Percentiles rank a stretch among this genome's conserved stretches.
Conservation (phyloP, 2,329 filamentous ascomycete species). For the Epichloe sylvatica region DNA sequence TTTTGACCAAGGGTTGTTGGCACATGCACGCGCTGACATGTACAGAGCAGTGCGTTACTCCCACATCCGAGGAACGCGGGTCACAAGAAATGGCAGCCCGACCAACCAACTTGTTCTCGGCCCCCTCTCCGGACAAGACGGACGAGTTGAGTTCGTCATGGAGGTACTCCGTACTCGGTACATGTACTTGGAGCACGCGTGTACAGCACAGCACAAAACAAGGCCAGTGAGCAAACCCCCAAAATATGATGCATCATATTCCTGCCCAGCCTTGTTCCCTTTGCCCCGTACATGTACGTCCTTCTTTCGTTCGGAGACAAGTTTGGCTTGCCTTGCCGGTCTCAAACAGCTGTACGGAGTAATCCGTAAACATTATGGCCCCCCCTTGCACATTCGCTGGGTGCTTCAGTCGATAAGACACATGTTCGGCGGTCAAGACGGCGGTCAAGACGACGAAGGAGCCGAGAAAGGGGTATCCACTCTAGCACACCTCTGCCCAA, state of each 20-base stretch:
- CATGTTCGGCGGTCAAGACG: background rate
- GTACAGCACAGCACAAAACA: background rate
- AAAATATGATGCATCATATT: slow-evolving; percentile 2
- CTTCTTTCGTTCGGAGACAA: background rate
- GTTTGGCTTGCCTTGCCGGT: background rate
- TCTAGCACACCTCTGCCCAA: no score
- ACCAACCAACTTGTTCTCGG: no score
- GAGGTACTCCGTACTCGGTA: no score
- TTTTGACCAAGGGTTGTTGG: background rate
- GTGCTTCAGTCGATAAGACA: no score
- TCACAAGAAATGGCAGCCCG: no score
- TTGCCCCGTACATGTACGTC: background rate
- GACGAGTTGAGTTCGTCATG: no score
- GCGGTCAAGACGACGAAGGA: slow-evolving; percentile 1
- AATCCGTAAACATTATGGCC: background rate
- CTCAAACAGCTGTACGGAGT: background rate
- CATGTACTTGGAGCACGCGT: no score
- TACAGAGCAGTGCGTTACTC: background rate
- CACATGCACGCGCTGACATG: background rate
- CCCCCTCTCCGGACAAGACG: no score
- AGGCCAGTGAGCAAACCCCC: background rate
- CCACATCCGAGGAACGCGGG: no score
- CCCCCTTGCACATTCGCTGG: background rate
- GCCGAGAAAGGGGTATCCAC: background rate
- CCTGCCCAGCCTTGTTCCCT: background rate